Evolutionary conservation across 2,329 filamentous ascomycete species (phyloP), one percentile per base, ranked within the genome.

Genomic region (Calonectria multiphialidica): DNA sequence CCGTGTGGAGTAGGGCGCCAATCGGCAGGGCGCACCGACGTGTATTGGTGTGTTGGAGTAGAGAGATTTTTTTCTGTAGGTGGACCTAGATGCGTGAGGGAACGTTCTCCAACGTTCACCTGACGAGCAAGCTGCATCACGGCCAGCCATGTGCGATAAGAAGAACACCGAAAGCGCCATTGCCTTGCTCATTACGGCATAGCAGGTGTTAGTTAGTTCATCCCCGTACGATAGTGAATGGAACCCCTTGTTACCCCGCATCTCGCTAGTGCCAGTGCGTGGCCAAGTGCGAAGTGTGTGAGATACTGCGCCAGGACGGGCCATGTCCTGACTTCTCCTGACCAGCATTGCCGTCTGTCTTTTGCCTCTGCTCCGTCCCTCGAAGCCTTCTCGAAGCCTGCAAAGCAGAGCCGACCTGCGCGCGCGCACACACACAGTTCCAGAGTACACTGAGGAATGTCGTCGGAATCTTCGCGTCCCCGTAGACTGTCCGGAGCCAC

Each of bases 391-490:
- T 59, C 53, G 53, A 59, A 59, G 53, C 53, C 53, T 37, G 13
- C 33, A 12, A 40, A 59, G 23, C 40, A 59, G 53, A 40, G 33
- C 53, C 53, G 53, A 59, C 53, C 33, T 59, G 53, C 53, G 28
- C 13, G 37, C 53, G 35, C 53, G 35, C 50, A 21, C 30, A 8
- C 30, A 8, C 21, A 47, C 21, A 5, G n/a, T 12, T 23, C 28
- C n/a, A 40, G n/a, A 35, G n/a, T 10, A 37, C 64, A 10, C 37
- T 15, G 40, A 45, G 53, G 53, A 59, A 79, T 79, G 77, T 72
- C 77, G 7, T 71, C 77, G 35, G 70, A 67, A 45, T 66, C 77
- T 7, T 70, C 74, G 3, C 75, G 78, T 33, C 25, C 68, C 15
- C 70, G 76, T 33, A 76, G 76, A 59, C 37, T 73, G 3, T 77